A percentile compares a stretch with the other conserved stretches of the same genome.
Evolutionary conservation across 768 basidiomycete genomes (phyloP).

Genomic region (Calocera cornea): DNA sequence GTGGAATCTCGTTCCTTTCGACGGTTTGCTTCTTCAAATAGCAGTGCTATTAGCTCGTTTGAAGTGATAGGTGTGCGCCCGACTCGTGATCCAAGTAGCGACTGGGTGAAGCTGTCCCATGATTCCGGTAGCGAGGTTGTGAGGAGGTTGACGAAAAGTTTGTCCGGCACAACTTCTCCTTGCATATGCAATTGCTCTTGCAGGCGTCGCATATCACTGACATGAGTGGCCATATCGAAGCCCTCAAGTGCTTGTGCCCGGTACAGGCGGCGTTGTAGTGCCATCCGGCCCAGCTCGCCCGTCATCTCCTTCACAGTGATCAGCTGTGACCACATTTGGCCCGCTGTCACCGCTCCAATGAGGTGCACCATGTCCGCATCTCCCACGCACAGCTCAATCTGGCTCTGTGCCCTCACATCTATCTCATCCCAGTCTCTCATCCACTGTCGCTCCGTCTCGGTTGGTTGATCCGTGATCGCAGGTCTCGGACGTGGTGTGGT

Average conservation of each 20-base stretch:
- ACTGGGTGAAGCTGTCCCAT: slow-evolving; percentile 25
- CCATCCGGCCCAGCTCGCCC: slow-evolving; percentile 22
- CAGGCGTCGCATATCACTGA: slow-evolving; percentile 19
- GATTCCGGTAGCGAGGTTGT: slow-evolving; percentile 25
- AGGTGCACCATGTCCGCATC: slow-evolving; percentile 24
- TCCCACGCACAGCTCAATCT: too few relatives aligned
- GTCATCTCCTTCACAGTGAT: slow-evolving; percentile 20
- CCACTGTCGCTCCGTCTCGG: background rate
- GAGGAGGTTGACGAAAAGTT: slow-evolving; percentile 24
- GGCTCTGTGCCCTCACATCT: too few relatives aligned
- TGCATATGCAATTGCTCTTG: slow-evolving; percentile 19
- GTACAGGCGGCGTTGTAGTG: slow-evolving; percentile 20
- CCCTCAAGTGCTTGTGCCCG: slow-evolving; percentile 22
- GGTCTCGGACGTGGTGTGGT: background rate
- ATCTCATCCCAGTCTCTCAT: slow-evolving; percentile 20
- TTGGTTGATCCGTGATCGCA: background rate
- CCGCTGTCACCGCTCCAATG: slow-evolving; percentile 17
- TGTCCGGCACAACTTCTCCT: slow-evolving; percentile 18
- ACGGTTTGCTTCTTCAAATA: slow-evolving; percentile 9
- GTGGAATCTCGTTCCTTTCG: background rate
- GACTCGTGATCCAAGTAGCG: slow-evolving; percentile 10
- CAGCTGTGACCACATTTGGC: slow-evolving; percentile 23
- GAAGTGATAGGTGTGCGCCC: slow-evolving; percentile 14
- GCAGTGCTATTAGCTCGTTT: slow-evolving; percentile 12
- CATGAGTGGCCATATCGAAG: slow-evolving; percentile 24